These are phyloP conservation scores for Psilocybe tampanensis DNA, from an alignment of 768 basidiomycete genomes.

Conservation along the genomic window DNA sequence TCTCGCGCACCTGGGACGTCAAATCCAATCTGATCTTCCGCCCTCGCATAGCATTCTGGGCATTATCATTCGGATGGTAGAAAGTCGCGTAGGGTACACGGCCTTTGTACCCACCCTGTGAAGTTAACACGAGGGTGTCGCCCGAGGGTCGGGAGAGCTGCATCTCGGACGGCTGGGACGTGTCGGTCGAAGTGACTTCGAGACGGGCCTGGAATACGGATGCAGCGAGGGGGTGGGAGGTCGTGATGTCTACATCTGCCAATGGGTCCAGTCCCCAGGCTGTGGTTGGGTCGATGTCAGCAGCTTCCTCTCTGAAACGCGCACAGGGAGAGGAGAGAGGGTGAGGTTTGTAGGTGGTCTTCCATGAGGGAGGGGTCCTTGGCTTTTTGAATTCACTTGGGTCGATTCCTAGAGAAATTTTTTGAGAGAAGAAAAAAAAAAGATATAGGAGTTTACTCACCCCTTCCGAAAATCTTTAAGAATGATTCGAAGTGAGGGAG, in stretches of 20 bases:
- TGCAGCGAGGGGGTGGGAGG: conserved; percentile 23
- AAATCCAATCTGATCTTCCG: conserved; percentile 23
- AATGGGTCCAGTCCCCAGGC: background rate
- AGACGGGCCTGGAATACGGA: conserved; percentile 37
- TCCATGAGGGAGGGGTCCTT: conserved; percentile 21
- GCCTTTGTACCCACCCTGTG: conserved; percentile 34
- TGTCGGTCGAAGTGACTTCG: conserved; percentile 28
- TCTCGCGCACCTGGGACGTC: conserved; percentile 1
- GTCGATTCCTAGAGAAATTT: background rate
- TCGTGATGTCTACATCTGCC: background rate
- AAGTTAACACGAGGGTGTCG: conserved; percentile 25
- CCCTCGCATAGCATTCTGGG: background rate
- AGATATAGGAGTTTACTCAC: background rate
- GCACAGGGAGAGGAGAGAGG: conserved; percentile 32
- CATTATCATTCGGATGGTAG: conserved; percentile 22
- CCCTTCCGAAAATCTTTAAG: background rate
- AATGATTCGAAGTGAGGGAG: conserved; percentile 4
- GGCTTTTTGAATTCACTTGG: background rate
- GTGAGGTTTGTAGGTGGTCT: conserved; percentile 24
- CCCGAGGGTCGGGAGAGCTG: conserved; percentile 23
- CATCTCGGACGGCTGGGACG: conserved; percentile 14
- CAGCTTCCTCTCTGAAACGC: conserved; percentile 30
- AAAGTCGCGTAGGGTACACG: conserved; percentile 30
- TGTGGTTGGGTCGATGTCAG: background rate
- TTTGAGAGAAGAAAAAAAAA: background rate